A percentile compares a stretch with the other conserved stretches of the same genome.
Conservation (phyloP, 163 green algal genomes). For the Scenedesmus sp. region DNA sequence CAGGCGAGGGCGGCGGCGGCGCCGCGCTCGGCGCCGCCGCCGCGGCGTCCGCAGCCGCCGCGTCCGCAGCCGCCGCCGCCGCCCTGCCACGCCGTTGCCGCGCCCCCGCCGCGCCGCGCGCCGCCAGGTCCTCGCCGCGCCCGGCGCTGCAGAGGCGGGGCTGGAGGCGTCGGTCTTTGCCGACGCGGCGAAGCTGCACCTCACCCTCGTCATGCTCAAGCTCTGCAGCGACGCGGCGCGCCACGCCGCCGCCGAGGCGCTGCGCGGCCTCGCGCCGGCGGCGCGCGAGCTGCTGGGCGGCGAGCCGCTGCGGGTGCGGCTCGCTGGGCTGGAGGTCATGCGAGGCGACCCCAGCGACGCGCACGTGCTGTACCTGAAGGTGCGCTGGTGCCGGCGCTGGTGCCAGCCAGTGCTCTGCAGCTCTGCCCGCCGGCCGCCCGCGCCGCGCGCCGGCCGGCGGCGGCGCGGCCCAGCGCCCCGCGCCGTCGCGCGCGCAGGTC, state of each 20-base stretch:
- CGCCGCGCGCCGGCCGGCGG: neutral
- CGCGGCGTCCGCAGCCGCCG: neutral
- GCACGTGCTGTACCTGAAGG: constrained; percentile 63
- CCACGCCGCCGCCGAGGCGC: constrained; percentile 31
- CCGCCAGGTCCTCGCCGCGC: constrained; percentile 11
- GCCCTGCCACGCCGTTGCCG: neutral
- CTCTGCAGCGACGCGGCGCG: constrained; percentile 59
- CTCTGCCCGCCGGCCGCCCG: no score
- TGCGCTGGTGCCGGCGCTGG: constrained; percentile 2
- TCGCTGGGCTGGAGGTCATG: constrained; percentile 61
- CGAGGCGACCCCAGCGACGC: constrained; percentile 56
- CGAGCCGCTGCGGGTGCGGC: constrained; percentile 46
- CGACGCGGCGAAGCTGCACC: constrained; percentile 49
- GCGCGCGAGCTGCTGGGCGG: constrained; percentile 37
- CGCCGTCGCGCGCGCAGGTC: constrained; percentile 23
- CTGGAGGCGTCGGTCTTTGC: constrained; percentile 27
- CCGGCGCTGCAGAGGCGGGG: neutral
- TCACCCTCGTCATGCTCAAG: constrained; percentile 67
- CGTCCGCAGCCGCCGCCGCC: neutral
- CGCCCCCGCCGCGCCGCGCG: neutral
- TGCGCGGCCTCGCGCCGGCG: constrained; percentile 15
- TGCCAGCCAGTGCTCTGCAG: neutral
- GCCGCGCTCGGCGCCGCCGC: neutral
- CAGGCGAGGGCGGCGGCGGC: no score
- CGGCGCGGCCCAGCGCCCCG: neutral